These are phyloP conservation scores for Cystobasidium ongulense DNA, from an alignment of 768 basidiomycete genomes.

Conservation along the genomic window DNA sequence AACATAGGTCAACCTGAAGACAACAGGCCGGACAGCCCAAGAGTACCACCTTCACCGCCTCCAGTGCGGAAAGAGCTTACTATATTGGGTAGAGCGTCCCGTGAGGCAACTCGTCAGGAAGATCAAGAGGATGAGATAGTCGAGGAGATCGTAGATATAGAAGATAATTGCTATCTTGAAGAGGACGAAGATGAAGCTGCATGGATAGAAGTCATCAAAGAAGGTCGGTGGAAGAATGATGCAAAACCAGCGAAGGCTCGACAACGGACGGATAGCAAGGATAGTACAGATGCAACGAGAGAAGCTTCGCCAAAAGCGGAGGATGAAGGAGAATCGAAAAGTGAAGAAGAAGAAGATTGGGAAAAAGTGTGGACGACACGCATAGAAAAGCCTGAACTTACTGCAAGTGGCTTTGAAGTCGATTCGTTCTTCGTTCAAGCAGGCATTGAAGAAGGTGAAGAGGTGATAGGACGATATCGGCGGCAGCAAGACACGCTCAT, in stretches of 20 bases:
- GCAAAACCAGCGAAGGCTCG: conserved; percentile 48
- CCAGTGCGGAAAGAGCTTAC: conserved; percentile 35
- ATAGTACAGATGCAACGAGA: conserved; percentile 49
- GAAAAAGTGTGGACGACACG: not conserved
- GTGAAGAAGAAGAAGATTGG: conserved; percentile 63
- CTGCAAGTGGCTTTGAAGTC: conserved; percentile 1
- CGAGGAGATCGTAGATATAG: conserved; percentile 6
- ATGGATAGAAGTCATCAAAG: conserved; percentile 46
- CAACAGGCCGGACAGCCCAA: conserved; percentile 43
- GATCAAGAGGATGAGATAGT: conserved; percentile 61
- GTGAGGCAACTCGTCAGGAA: conserved; percentile 54
- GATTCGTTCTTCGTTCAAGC: conserved; percentile 29
- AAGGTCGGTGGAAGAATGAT: conserved; percentile 25
- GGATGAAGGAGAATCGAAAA: conserved; percentile 73
- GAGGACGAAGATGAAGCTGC: conserved; percentile 32
- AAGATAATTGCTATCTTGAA: not conserved
- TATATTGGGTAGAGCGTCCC: not conserved
- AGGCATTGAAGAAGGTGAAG: conserved; percentile 18
- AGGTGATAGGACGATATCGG: conserved; percentile 33
- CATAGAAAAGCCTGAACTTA: conserved; percentile 15
- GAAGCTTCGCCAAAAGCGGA: conserved; percentile 54
- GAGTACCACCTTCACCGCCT: conserved; percentile 44
- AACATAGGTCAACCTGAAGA: not conserved
- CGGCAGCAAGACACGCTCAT: conserved; percentile 74
- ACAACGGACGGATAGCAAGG: conserved; percentile 66